Evolutionary conservation across 139 green algal genomes (phyloP), one percentile per base, ranked within the genome.

Genomic region (Volvox africanus): DNA sequence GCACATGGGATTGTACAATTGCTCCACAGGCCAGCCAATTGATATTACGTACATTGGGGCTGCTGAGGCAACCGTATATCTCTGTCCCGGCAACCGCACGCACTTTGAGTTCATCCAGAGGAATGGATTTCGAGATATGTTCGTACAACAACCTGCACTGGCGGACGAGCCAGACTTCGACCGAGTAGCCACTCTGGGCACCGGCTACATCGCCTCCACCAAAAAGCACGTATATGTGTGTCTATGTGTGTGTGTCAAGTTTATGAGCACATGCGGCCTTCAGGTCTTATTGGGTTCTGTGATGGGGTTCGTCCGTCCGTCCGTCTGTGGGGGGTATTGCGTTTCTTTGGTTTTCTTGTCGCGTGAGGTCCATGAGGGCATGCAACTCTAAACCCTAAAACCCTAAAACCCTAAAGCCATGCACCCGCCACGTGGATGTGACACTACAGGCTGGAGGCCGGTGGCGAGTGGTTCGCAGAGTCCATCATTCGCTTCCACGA

Each of bases 81-180:
- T 94, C 50, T 94, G 92, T 89, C 92, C 92, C 12, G 92, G 92
- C 67, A 85, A 88, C 89, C 86, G 92, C 81, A 93, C 89, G 13
- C 89, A 94, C 89, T 94, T 89, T 75, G 65, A 93, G 89, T 78
- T 94, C 18, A 67, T 91, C 32, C 55, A 81, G 32, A 73, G 86
- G 2, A 21, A 75, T 32, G 90, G 91, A 22, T 50, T 94, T 19
- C 78, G 21, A 2, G 92, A 94, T 84, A 82, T 86, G 71, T 88
- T 89, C 11, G 89, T 90, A 44, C 83, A 86, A 36, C 92, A 94
- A 35, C 89, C 92, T 0, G 89, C 77, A 3, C 33, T 87, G 9
- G 75, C 79, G 5, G 62, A 79, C 24, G 61, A 16, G 35, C 77
- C 50, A 24, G 79, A 89, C 2, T 44, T 20, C 75, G 61, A 65